Base-by-base conservation (phyloP, 2,329 filamentous ascomycete species). In the Trichoderma koningii region DNA sequence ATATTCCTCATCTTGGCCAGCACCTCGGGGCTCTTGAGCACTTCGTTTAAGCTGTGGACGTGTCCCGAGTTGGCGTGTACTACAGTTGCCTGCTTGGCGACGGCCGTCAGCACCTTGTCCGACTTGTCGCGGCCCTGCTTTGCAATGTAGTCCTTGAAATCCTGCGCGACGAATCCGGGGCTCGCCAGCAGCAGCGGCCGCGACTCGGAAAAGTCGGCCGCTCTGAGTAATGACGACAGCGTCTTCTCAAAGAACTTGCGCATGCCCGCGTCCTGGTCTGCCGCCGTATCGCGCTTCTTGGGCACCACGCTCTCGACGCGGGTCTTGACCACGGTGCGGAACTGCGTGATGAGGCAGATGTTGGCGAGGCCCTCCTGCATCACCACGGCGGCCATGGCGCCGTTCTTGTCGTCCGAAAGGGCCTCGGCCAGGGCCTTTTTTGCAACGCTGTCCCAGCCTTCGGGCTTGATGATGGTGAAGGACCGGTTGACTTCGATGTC, bases 321-420 rank as follows among this genome's bases (percentile, higher is more conserved):
- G 55, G 76, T 74, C 70, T 91, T 89, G 64, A 93, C 77, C 30
- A 94, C 84, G 3, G 91, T 94, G 70, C 92, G 89, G 75, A 89
- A 88, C 73, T 92, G 88, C 3, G 90, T 93, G 63, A 95, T 90
- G 23, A 93, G 82, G 76, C 91, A 94, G 68, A 95, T 90, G 75
- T 93, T 92, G 65, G 92, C 90, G 17, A 91, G 77, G 17, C 91
- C 90, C 72, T 98, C 94, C 71, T 96, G 91, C 90, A 99, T 94
- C 26, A 98, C 91, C 0, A 98, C 89, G 0, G 95, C 94, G 63
- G 93, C 92, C 19, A 96, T 84, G 67, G 94, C 90, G 1, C 92
- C 93, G 67, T 90, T 88, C 72, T 89, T 88, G 69, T 92, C 89
- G 70, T 91, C 87, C 71, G 91, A 88, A 15, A 94, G 83, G 0